A percentile compares a stretch with the other conserved stretches of the same genome.
Conservation (phyloP, 805 yeast genomes). For the Candida ulmi region DNA sequence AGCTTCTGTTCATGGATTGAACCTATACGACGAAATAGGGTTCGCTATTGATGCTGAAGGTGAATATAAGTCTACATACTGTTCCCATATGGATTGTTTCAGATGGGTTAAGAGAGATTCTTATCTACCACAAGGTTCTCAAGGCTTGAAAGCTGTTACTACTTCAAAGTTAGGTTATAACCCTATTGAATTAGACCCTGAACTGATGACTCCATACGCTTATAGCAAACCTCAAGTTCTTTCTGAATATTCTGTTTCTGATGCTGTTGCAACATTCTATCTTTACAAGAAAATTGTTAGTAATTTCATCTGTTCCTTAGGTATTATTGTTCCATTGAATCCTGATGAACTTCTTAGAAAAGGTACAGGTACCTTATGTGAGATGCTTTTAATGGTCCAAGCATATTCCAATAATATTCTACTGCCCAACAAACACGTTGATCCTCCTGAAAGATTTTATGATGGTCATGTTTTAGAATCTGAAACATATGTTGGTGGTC, state of each 20-base stretch:
- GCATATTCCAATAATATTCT: constrained; percentile 76
- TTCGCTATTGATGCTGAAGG: constrained; percentile 85
- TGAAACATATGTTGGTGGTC: constrained; percentile 98
- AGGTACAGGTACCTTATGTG: constrained; percentile 98
- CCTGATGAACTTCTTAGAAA: constrained; percentile 95
- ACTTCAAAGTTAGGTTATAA: constrained; percentile 93
- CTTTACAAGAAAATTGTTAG: constrained; percentile 94
- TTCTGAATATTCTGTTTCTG: constrained; percentile 97
- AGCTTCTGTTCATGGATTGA: constrained; percentile 75
- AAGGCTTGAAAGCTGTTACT: constrained; percentile 96
- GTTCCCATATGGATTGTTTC: constrained; percentile 96
- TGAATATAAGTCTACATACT: constrained; percentile 86
- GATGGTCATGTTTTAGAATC: constrained; percentile 91
- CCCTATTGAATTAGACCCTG: constrained; percentile 96
- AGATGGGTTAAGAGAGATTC: constrained; percentile 98
- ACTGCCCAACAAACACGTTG: constrained; percentile 89
- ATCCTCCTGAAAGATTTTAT: constrained; percentile 90
- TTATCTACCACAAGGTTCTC: constrained; percentile 96
- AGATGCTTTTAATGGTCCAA: constrained; percentile 94
- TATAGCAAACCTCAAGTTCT: constrained; percentile 85
- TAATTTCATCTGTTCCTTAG: constrained; percentile 91
- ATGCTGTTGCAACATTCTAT: constrained; percentile 98
- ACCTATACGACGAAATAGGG: constrained; percentile 91
- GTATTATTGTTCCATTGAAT: constrained; percentile 91
- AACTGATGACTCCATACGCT: constrained; percentile 97